Percentiles rank a stretch among this genome's conserved stretches.
phyloP scores from a whole-genome alignment of 139 green algal genomes.

The Auxenochlorella pyrenoidosa region DNA sequence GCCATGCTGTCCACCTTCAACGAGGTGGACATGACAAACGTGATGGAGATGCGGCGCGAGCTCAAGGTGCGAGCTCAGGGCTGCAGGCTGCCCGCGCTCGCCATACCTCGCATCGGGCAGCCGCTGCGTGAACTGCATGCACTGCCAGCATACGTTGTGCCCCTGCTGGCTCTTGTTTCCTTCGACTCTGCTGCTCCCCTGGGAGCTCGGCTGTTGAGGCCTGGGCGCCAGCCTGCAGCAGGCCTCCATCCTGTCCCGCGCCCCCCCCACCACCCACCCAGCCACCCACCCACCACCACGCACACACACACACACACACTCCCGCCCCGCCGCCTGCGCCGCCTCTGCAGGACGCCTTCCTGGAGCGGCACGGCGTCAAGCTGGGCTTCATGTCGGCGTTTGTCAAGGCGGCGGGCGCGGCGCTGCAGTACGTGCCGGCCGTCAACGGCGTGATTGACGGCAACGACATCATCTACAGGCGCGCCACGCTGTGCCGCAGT shows the following conservation, averaged over 20 bases:
- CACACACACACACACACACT: not conserved
- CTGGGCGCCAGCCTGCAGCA: too few species aligned
- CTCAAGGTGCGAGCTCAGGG: constrained; percentile 84
- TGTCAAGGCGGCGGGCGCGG: constrained; percentile 90
- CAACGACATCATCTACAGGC: constrained; percentile 94
- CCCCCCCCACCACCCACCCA: not conserved
- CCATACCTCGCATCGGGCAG: too few species aligned
- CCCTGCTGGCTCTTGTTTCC: too few species aligned
- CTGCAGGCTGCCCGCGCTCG: too few species aligned
- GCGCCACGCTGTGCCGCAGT: too few species aligned
- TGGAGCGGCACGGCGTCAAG: constrained; percentile 98
- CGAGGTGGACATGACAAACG: constrained; percentile 99
- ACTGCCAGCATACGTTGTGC: too few species aligned
- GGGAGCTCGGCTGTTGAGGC: too few species aligned
- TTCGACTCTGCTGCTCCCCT: too few species aligned
- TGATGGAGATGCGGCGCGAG: constrained; percentile 85
- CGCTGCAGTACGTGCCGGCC: constrained; percentile 87
- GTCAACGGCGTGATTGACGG: constrained; percentile 97
- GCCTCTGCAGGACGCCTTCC: constrained; percentile 87
- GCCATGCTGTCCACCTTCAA: constrained; percentile 99
- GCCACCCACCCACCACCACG: too few species aligned
- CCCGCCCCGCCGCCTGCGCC: too few species aligned
- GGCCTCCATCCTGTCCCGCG: too few species aligned
- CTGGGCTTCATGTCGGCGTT: constrained; percentile 99
- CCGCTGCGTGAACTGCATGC: too few species aligned